Conservation (phyloP, 805 yeast species). For the Nakazawaea ernobii region DNA sequence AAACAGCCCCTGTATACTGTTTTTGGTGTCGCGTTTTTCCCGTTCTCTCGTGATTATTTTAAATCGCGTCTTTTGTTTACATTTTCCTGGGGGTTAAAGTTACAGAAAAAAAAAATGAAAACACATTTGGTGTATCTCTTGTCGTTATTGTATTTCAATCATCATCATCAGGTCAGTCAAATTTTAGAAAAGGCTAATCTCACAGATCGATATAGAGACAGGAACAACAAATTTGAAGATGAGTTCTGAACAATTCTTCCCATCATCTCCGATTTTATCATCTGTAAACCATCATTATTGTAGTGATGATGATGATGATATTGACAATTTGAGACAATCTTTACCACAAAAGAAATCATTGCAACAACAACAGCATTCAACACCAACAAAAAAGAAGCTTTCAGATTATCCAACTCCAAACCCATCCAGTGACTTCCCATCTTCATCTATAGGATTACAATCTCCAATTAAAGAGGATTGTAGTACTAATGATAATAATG, state of each 20-base stretch:
- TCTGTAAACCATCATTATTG: constrained; percentile 12
- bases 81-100: too few relatives aligned
- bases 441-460: constrained; percentile 2
- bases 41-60: too few relatives aligned
- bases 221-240: neutral
- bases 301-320: neutral
- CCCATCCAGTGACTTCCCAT: constrained; percentile 12
- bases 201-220: too few relatives aligned
- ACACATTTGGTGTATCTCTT: too few relatives aligned
- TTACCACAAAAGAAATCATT: neutral
- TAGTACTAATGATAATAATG: too few relatives aligned
- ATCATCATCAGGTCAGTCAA: too few relatives aligned
- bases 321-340: neutral
- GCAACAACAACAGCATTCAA: neutral
- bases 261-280: constrained; percentile 27
- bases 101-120: neutral
- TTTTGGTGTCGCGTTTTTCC: too few relatives aligned
- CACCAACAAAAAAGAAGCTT: neutral
- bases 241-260: constrained; percentile 22
- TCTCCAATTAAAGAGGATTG: neutral
- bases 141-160: too few relatives aligned
- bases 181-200: too few relatives aligned
- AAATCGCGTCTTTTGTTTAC: too few relatives aligned
- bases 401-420: constrained; percentile 10
- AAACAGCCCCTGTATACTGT: too few relatives aligned